phyloP scores from a whole-genome alignment of 2,329 filamentous ascomycete genomes.

The Parastagonospora nodorum region DNA sequence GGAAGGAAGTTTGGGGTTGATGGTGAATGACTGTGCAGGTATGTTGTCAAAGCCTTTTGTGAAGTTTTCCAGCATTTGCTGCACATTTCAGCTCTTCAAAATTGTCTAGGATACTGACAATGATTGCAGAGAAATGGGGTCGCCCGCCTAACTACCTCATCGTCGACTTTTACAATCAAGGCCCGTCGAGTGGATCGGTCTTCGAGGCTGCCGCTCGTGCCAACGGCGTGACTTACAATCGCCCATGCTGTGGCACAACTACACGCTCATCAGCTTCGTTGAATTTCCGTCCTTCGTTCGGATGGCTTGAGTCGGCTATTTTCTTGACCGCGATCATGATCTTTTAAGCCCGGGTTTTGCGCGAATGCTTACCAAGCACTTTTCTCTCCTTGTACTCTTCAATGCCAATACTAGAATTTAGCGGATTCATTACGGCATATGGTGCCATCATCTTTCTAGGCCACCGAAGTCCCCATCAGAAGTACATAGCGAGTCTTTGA shows the following conservation, averaged over 20 bases:
- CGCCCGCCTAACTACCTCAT: conserved; percentile 49
- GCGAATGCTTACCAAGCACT: no score
- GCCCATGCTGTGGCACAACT: conserved; percentile 60
- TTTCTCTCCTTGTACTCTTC: no score
- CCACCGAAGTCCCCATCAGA: no score
- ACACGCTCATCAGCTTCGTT: conserved; percentile 14
- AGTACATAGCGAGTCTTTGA: no score
- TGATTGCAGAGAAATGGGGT: conserved; percentile 33
- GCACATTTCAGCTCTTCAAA: no score
- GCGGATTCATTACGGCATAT: no score
- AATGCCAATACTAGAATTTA: no score
- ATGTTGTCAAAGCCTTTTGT: no score
- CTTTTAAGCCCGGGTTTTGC: conserved; percentile 10
- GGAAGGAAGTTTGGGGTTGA: conserved; percentile 40
- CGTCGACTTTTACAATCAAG: conserved; percentile 49
- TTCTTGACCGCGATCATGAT: conserved; percentile 21
- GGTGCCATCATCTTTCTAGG: no score
- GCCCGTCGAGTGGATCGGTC: conserved; percentile 43
- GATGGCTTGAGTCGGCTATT: conserved; percentile 24
- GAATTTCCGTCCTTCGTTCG: conserved; percentile 12
- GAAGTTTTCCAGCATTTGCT: no score
- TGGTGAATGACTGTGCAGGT: conserved; percentile 41
- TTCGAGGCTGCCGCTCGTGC: conserved; percentile 52
- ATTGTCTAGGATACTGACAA: conserved; percentile 7
- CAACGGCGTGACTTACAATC: conserved; percentile 74